Base-by-base conservation (phyloP, 1,139 yeast species). In the Pichia sp. region DNA sequence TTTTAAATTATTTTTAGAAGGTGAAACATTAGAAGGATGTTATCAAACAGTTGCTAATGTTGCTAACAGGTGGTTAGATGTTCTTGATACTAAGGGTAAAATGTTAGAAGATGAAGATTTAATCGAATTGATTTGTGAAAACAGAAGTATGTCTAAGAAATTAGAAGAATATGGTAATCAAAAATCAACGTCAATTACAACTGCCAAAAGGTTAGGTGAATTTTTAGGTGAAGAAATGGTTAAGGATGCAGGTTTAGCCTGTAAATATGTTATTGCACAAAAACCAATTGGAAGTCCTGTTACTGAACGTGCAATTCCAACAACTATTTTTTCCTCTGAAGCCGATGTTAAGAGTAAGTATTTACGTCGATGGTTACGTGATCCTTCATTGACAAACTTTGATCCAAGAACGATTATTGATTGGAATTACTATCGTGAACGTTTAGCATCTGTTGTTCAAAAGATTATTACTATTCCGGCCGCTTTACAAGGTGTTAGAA, bases 151-250 rank as follows among this genome's bases (percentile, higher is more conserved):
- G 98, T 84, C 95, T 20, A 89, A 86, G 57, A 78, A 95, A 38
- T 69, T 93, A 52, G 83, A 78, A 13, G 98, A 91, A 57, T 93
- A 93, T 55, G 97, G 80, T 6, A 74, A 72, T 24, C 96, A 88
- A 57, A 93, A 93, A 57, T 87, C 96, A 0, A 88, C 97, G 0
- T 87, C 97, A 0, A 91, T 93, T 50, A 88, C 97, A 2, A 91
- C 98, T 1, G 98, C 98, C 1, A 78, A 73, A 52, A 73, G 99
- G 51, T 69, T 93, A 38, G 96, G 96, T 44, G 97, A 91, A 54
- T 91, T 93, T 57, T 70, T 93, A 51, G 98, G 98, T n/a, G 89
- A 83, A 48, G 96, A 87, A 53, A 91, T 91, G 96, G 94, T 88
- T 9, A 88, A 87, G 54, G 97, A 89, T 64, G 89, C 91, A 42